These are phyloP conservation scores for Monilinia laxa DNA, from an alignment of 2,329 filamentous ascomycete species.

Conservation along the genomic window DNA sequence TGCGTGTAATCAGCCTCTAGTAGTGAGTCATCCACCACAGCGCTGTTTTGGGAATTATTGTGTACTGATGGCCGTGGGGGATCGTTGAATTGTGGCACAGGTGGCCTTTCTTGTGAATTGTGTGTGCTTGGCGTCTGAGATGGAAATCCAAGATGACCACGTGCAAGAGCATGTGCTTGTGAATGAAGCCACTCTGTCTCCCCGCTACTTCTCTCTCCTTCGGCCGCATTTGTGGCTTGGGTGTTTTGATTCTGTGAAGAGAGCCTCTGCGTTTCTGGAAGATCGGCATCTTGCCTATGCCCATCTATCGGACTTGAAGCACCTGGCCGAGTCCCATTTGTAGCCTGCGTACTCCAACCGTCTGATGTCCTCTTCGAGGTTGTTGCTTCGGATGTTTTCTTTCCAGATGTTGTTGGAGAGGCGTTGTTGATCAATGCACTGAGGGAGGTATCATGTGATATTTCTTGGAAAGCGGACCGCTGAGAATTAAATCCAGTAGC, in stretches of 20 bases:
- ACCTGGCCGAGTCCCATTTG: constrained; percentile 56
- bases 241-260: constrained; percentile 33
- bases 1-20: constrained; percentile 37
- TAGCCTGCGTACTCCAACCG: constrained; percentile 68
- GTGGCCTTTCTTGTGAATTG: constrained; percentile 40
- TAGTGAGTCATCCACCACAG: constrained; percentile 38
- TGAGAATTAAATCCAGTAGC: constrained; percentile 53
- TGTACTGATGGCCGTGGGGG: constrained; percentile 32
- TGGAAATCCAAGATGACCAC: constrained; percentile 41
- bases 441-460: constrained; percentile 58
- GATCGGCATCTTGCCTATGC: constrained; percentile 35
- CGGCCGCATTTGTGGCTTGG: constrained; percentile 23
- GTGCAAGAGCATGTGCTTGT: constrained; percentile 53
- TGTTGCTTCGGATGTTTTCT: constrained; percentile 64
- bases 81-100: constrained; percentile 44
- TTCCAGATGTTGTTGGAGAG: constrained; percentile 80
- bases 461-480: constrained; percentile 55
- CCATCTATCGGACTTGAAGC: constrained; percentile 36
- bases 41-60: constrained; percentile 16
- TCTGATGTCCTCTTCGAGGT: constrained; percentile 46
- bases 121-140: constrained; percentile 38
- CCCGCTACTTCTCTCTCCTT: constrained; percentile 48
- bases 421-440: constrained; percentile 74
- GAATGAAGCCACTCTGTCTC: constrained; percentile 56
- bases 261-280: constrained; percentile 53